Conservation (phyloP, 805 yeast genomes). For the Sugiyamaella chiloensis region DNA sequence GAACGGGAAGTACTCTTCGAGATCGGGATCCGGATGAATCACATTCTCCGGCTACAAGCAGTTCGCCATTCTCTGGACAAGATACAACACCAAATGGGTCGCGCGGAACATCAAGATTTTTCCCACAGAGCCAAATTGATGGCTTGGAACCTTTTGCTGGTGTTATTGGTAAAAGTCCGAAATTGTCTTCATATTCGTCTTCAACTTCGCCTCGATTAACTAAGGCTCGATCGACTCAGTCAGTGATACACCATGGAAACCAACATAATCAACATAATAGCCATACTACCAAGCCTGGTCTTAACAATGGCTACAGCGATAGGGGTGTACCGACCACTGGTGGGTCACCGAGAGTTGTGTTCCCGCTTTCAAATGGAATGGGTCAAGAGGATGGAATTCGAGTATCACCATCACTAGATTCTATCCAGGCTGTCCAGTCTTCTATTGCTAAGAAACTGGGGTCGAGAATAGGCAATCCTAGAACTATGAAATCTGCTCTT, state of each 20-base stretch:
- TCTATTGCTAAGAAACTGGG: conserved; percentile 11
- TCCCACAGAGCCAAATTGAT: conserved; percentile 18
- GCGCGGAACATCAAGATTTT: conserved; percentile 18
- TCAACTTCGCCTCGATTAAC: too few species aligned
- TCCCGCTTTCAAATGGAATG: too few species aligned
- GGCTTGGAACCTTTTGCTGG: background rate
- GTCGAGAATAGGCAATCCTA: too few species aligned
- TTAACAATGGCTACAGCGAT: conserved; percentile 12
- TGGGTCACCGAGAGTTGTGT: conserved; percentile 16
- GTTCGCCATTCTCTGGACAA: conserved; percentile 6
- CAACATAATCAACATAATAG: too few species aligned
- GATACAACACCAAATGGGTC: conserved; percentile 11
- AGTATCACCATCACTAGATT: conserved; percentile 10
- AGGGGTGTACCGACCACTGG: background rate
- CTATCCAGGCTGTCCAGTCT: conserved; percentile 15
- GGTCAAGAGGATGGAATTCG: background rate
- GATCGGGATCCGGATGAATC: background rate
- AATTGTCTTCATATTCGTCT: too few species aligned
- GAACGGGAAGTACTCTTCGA: too few species aligned
- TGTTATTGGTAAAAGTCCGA: background rate
- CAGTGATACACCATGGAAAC: too few species aligned
- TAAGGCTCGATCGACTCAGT: too few species aligned
- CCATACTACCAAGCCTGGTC: too few species aligned
- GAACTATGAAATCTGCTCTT: conserved; percentile 6
- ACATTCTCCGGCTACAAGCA: conserved; percentile 2